phyloP scores from a whole-genome alignment of 192 early-diverging fungal species.

The Mycoemilia scoparia region DNA sequence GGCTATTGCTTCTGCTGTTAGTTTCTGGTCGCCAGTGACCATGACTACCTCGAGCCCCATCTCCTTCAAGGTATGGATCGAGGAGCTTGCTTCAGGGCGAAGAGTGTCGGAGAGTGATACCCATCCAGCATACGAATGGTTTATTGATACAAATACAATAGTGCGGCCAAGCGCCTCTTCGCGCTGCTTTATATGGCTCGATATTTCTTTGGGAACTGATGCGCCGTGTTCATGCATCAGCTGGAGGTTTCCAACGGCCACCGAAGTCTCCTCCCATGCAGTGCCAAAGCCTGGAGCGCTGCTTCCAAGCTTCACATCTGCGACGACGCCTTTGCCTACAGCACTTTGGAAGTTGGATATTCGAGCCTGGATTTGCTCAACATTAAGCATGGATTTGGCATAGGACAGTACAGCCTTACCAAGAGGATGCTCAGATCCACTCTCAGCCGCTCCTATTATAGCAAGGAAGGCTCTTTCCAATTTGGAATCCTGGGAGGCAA shows the following conservation, averaged over 20 bases:
- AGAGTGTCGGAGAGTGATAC: slow-evolving; percentile 72
- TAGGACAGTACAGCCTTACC: slow-evolving; percentile 54
- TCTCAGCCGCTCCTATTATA: slow-evolving; percentile 63
- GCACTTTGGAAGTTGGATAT: slow-evolving; percentile 43
- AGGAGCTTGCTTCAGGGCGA: slow-evolving; percentile 54
- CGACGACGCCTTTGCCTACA: slow-evolving; percentile 50
- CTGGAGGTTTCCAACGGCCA: slow-evolving; percentile 56
- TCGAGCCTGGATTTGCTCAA: slow-evolving; percentile 18
- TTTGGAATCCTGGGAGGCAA: slow-evolving; percentile 10
- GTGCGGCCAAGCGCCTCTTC: slow-evolving; percentile 59
- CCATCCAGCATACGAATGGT: slow-evolving; percentile 37
- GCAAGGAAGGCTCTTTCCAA: slow-evolving; percentile 32
- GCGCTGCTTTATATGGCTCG: slow-evolving; percentile 12
- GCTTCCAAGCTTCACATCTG: slow-evolving; percentile 19
- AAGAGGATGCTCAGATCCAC: slow-evolving; percentile 74
- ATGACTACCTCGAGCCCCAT: slow-evolving; percentile 71
- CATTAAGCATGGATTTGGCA: slow-evolving; percentile 27
- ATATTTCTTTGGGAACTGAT: slow-evolving; percentile 19
- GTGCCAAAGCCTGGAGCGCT: slow-evolving; percentile 3
- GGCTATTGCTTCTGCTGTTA: slow-evolving; percentile 71
- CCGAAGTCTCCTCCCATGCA: slow-evolving; percentile 5
- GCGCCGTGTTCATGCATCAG: slow-evolving; percentile 36
- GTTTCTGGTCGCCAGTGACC: slow-evolving; percentile 84
- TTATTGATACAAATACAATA: slow-evolving; percentile 56
- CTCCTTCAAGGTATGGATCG: slow-evolving; percentile 45